Evolutionary conservation across 1,139 yeast species (phyloP).

Genomic region (Kodamaea sp.): DNA sequence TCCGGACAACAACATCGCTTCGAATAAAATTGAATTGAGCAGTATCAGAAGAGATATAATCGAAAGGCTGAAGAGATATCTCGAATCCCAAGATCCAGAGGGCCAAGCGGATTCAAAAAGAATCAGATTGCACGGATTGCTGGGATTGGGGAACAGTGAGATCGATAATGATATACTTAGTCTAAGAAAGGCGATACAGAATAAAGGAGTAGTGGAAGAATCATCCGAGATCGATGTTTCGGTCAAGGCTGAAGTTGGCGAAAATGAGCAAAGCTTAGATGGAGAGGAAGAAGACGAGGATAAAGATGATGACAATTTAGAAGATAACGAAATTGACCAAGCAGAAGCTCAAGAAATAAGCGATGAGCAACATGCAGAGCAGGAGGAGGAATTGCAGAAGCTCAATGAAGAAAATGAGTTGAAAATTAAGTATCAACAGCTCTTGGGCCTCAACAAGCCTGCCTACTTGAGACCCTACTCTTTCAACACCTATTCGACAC

Average conservation of each 20-base stretch:
- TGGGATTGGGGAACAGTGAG: slow-evolving; percentile 26
- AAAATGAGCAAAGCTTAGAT: slow-evolving; percentile 9
- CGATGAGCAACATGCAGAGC: slow-evolving; percentile 1
- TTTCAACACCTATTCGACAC: slow-evolving; percentile 3
- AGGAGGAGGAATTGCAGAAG: slow-evolving; percentile 7
- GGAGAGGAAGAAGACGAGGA: slow-evolving; percentile 7
- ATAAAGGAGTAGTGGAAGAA: slow-evolving; percentile 8
- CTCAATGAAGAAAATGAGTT: slow-evolving; percentile 8
- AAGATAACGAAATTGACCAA: slow-evolving; percentile 3
- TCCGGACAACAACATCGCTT: slow-evolving; percentile 26
- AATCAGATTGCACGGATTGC: slow-evolving; percentile 19
- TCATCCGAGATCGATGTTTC: slow-evolving; percentile 6
- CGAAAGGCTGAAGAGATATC: slow-evolving; percentile 10
- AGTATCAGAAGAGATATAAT: slow-evolving; percentile 21
- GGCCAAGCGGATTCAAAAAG: slow-evolving; percentile 8
- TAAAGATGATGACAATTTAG: slow-evolving; percentile 8
- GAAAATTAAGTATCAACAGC: slow-evolving; percentile 12
- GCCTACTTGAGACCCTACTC: slow-evolving; percentile 8
- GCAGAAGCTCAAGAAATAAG: slow-evolving; percentile 3
- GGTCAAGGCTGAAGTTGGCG: slow-evolving; percentile 12
- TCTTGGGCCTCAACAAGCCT: slow-evolving; percentile 12
- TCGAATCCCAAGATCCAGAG: slow-evolving; percentile 7
- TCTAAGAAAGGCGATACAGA: slow-evolving; percentile 4
- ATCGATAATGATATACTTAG: slow-evolving; percentile 24
- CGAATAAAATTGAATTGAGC: slow-evolving; percentile 38